These are phyloP conservation scores for Tetragonia tetragonoides DNA, from an alignment of 148 eudicot species.

Conservation along the genomic window DNA sequence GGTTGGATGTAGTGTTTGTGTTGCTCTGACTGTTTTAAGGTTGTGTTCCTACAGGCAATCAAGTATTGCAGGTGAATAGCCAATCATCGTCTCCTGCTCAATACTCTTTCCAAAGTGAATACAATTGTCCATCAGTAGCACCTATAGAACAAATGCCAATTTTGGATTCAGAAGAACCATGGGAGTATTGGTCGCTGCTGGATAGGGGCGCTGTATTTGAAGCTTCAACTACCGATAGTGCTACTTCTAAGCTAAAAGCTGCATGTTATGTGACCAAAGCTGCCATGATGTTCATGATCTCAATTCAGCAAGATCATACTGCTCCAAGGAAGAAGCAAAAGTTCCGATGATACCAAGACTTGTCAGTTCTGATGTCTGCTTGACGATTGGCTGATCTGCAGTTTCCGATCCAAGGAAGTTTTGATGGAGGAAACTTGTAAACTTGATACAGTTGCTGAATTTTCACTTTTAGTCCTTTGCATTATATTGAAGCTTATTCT, in stretches of 20 bases:
- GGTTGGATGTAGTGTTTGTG: no score
- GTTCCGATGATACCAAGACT: neutral
- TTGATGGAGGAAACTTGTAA: no score
- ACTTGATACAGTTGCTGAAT: no score
- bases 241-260: constrained; percentile 14
- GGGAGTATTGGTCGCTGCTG: neutral
- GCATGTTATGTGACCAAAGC: constrained; percentile 23
- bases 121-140: neutral
- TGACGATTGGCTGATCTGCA: no score
- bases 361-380: no score
- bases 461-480: no score
- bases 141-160: neutral
- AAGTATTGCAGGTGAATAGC: neutral
- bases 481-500: no score
- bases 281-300: constrained; percentile 18
- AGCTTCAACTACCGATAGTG: neutral
- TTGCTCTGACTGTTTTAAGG: neutral
- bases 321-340: constrained; percentile 21
- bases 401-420: no score
- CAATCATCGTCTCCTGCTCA: neutral
- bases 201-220: neutral
- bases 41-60: neutral
- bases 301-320: constrained; percentile 6
- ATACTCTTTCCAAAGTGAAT: neutral
- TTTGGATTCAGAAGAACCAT: neutral